Conservation (phyloP, 495 filamentous ascomycete species). For the Rusavskia elegans region DNA sequence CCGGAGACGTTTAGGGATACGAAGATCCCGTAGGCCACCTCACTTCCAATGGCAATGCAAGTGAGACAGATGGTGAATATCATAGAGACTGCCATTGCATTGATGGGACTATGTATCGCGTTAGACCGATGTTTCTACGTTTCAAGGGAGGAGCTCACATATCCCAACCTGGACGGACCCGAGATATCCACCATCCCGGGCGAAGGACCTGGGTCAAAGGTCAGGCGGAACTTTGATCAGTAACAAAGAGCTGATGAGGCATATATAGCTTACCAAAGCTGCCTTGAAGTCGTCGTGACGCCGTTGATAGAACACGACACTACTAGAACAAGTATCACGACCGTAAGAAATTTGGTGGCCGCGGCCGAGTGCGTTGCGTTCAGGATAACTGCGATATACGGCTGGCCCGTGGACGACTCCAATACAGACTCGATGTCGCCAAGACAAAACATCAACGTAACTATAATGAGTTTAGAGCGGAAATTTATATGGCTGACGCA, state of each 20-base stretch:
- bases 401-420: constrained; percentile 16
- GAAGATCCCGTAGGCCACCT: constrained; percentile 22
- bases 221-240: background rate
- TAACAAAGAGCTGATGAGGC: background rate
- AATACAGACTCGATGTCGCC: constrained; percentile 19
- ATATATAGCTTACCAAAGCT: constrained; percentile 18
- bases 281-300: constrained; percentile 24
- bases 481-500: too few relatives aligned
- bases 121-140: background rate
- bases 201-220: constrained; percentile 17
- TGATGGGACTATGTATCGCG: constrained; percentile 18
- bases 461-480: too few relatives aligned
- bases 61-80: constrained; percentile 17
- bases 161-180: constrained; percentile 12
- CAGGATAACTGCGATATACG: constrained; percentile 23
- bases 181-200: constrained; percentile 23
- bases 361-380: constrained; percentile 16
- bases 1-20: constrained; percentile 19
- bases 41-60: constrained; percentile 19
- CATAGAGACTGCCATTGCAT: constrained; percentile 15
- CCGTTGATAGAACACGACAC: constrained; percentile 21
- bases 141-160: constrained; percentile 2
- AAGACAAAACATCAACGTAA: constrained; percentile 17
- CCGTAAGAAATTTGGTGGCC: constrained; percentile 17
- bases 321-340: constrained; percentile 20